Conservation (phyloP, 345 rosid species). For the Dipteronia dyeriana region DNA sequence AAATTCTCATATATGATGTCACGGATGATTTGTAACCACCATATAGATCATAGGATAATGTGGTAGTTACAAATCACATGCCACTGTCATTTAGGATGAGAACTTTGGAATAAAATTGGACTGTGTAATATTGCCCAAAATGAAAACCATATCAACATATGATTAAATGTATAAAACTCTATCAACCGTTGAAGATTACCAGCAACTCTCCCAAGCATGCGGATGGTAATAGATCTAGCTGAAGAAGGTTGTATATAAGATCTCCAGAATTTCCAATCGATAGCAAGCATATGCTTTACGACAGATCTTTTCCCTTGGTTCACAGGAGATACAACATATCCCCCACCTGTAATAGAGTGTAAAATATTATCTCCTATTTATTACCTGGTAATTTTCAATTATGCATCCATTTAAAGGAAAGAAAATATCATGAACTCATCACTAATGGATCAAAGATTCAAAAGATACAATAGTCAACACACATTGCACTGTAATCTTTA, state of each 20-base stretch:
- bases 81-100: neutral
- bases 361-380: slow-evolving; percentile 16
- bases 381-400: slow-evolving; percentile 8
- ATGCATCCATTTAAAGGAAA: neutral
- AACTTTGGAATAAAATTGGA: neutral
- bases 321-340: slow-evolving; percentile 83
- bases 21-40: neutral
- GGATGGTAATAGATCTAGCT: slow-evolving; percentile 73
- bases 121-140: neutral
- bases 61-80: neutral
- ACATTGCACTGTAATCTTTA: neutral
- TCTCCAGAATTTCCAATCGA: slow-evolving; percentile 95
- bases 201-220: slow-evolving; percentile 90
- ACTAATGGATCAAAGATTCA: slow-evolving; percentile 1
- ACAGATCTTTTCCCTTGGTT: slow-evolving; percentile 74
- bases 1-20: neutral
- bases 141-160: neutral
- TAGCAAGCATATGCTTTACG: slow-evolving; percentile 96
- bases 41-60: neutral
- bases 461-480: neutral
- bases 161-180: slow-evolving; percentile 10
- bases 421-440: neutral
- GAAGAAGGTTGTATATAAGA: slow-evolving; percentile 70
- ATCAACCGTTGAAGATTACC: slow-evolving; percentile 45
- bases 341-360: slow-evolving; percentile 69